phyloP scores from a whole-genome alignment of 1,284 basidiomycete genomes.

The Ganoderma sp. region DNA sequence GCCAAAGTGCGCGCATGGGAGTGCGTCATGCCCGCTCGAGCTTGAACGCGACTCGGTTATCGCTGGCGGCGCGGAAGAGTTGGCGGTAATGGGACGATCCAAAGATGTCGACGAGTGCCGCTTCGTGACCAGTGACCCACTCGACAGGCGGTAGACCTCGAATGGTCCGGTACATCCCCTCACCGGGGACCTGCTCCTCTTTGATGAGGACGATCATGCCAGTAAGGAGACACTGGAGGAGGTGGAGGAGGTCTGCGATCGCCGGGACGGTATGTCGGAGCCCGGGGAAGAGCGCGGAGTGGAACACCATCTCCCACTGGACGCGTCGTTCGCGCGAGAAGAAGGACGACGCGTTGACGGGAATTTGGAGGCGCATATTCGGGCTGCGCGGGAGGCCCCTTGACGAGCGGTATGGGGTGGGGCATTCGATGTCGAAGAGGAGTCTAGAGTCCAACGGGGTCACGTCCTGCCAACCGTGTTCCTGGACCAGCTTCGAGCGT shows the following conservation, averaged over 20 bases:
- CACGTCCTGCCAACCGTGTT: slow-evolving; percentile 71
- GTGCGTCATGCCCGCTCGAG: slow-evolving; percentile 52
- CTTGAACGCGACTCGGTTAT: slow-evolving; percentile 73
- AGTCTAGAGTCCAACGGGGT: slow-evolving; percentile 66
- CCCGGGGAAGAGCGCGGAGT: slow-evolving; percentile 79
- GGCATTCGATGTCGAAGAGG: slow-evolving; percentile 77
- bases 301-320: slow-evolving; percentile 89
- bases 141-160: slow-evolving; percentile 76
- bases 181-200: slow-evolving; percentile 66
- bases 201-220: slow-evolving; percentile 78
- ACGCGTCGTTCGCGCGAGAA: slow-evolving; percentile 81
- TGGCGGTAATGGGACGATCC: slow-evolving; percentile 72
- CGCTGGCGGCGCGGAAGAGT: slow-evolving; percentile 71
- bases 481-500: slow-evolving; percentile 63
- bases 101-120: slow-evolving; percentile 69
- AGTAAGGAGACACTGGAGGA: slow-evolving; percentile 81
- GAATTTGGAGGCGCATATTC: slow-evolving; percentile 71
- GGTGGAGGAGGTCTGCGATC: slow-evolving; percentile 75
- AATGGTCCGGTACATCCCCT: slow-evolving; percentile 72
- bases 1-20: slow-evolving; percentile 28
- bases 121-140: slow-evolving; percentile 75
- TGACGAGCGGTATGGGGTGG: slow-evolving; percentile 76
- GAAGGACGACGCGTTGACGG: slow-evolving; percentile 78
- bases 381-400: slow-evolving; percentile 77
- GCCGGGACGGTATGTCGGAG: slow-evolving; percentile 78